Conservation (phyloP, 257 asterid genomes). For the Parsonsia alboflavescens region DNA sequence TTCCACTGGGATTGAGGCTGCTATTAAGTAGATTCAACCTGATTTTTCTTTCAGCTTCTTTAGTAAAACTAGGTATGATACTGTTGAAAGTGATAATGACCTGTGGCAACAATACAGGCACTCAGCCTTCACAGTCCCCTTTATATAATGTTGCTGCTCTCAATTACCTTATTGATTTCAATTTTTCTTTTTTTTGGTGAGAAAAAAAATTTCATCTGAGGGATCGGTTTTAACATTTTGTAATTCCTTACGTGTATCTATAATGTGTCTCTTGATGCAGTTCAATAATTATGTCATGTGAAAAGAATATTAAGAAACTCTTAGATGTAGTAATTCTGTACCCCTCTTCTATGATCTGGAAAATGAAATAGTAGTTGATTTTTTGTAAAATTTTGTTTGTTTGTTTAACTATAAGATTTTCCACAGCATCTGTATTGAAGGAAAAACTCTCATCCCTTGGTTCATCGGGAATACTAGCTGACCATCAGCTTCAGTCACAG, state of each 20-base stretch:
- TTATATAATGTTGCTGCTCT: background rate
- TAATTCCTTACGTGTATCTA: background rate
- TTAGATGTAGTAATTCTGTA: background rate
- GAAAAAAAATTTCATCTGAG: background rate
- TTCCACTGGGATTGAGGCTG: background rate
- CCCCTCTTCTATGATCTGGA: background rate
- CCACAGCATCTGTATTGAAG: constrained; percentile 88
- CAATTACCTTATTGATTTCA: background rate
- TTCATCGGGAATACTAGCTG: constrained; percentile 98
- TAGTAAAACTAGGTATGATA: background rate
- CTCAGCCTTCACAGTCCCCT: background rate
- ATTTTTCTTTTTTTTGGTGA: background rate
- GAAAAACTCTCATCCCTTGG: constrained; percentile 96
- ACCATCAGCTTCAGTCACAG: constrained; percentile 96
- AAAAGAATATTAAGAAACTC: background rate
- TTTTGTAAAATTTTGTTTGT: background rate
- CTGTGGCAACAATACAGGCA: background rate
- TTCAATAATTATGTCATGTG: background rate
- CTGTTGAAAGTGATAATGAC: background rate
- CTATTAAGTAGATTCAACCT: background rate
- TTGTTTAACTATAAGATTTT: constrained; percentile 24
- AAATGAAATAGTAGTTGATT: background rate
- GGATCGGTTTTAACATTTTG: background rate
- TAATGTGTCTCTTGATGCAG: background rate
- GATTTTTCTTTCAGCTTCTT: background rate